These are phyloP conservation scores for Leccinum fibrillosum DNA, from an alignment of 768 basidiomycete genomes.

Conservation along the genomic window DNA sequence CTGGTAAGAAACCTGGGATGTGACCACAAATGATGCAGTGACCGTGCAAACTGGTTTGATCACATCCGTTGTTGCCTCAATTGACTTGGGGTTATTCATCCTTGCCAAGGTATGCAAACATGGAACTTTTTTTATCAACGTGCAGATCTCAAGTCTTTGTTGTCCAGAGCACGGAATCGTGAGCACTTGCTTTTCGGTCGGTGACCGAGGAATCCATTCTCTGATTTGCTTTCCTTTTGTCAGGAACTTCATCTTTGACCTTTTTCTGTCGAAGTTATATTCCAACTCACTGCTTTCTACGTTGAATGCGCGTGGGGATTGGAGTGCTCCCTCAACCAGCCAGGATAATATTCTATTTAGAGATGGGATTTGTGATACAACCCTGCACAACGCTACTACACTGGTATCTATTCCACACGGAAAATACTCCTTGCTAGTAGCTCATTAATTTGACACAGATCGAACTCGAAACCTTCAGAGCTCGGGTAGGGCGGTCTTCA, in stretches of 20 bases:
- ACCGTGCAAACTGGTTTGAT: conserved; percentile 31
- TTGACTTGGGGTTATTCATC: conserved; percentile 27
- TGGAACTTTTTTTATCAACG: not conserved
- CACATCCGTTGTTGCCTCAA: conserved; percentile 10
- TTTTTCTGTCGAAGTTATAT: conserved; percentile 26
- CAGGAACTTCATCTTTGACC: conserved; percentile 23
- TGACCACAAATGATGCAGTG: conserved; percentile 12
- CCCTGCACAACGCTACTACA: not conserved
- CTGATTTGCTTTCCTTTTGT: not conserved
- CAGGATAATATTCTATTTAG: conserved; percentile 11
- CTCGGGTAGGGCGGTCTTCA: not conserved
- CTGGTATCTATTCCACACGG: conserved; percentile 7
- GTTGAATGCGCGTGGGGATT: conserved; percentile 23
- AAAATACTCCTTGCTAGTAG: not conserved
- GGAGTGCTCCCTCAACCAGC: conserved; percentile 5
- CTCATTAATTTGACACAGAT: not conserved
- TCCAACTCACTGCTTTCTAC: conserved; percentile 23
- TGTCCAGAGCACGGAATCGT: conserved; percentile 7
- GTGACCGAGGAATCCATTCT: not conserved
- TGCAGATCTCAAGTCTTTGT: not conserved
- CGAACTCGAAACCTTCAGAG: not conserved
- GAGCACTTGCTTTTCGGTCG: not conserved
- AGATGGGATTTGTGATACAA: not conserved
- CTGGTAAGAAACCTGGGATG: not conserved
- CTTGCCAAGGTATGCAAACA: conserved; percentile 10